Conservation (phyloP, 192 early-diverging fungal species). For the Dissophora globulifera region DNA sequence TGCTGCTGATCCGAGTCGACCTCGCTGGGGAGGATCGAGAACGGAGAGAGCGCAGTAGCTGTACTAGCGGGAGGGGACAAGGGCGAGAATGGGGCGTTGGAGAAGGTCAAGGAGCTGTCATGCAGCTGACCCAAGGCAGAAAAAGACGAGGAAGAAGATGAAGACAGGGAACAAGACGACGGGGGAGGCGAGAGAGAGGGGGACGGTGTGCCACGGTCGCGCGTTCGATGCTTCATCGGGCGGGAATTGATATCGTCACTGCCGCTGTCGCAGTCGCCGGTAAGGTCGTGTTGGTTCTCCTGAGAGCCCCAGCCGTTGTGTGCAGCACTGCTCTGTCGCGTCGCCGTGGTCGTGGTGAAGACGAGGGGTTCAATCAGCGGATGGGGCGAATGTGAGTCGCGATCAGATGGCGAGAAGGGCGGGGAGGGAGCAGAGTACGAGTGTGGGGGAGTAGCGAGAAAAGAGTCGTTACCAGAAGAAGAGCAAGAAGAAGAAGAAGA, state of each 20-base stretch:
- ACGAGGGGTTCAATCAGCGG: too few species aligned
- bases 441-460: too few species aligned
- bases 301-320: conserved; percentile 3
- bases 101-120: not conserved
- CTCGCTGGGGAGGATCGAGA: conserved; percentile 2
- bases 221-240: not conserved
- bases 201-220: conserved; percentile 7
- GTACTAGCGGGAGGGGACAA: conserved; percentile 28
- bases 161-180: conserved; percentile 3
- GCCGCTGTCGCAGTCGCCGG: not conserved
- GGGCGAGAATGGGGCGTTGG: not conserved
- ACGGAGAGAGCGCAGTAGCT: conserved; percentile 10
- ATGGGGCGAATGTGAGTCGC: too few species aligned
- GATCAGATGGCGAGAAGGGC: too few species aligned
- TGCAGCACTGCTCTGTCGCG: not conserved
- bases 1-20: not conserved
- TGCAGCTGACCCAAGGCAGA: not conserved
- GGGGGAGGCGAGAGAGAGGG: conserved; percentile 6
- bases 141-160: not conserved
- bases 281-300: not conserved
- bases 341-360: too few species aligned
- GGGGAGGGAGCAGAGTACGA: too few species aligned
- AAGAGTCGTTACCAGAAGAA: too few species aligned
- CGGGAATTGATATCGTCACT: not conserved
- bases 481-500: too few species aligned